A percentile compares a stretch with the other conserved stretches of the same genome.
These are phyloP conservation scores for Daldinia caldariorum DNA, from an alignment of 495 filamentous ascomycete genomes.

Conservation along the genomic window DNA sequence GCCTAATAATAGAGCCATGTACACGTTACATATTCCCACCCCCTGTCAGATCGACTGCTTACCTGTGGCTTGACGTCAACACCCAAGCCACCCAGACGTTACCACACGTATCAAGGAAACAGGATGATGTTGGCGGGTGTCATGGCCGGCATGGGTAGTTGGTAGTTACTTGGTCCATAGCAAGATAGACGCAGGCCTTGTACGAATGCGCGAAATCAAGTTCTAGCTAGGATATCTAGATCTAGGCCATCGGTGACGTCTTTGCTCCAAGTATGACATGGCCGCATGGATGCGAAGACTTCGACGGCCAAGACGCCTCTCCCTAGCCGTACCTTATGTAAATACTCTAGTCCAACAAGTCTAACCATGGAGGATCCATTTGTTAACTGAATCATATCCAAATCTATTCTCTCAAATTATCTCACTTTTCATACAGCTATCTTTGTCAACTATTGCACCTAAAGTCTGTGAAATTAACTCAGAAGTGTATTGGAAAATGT, in stretches of 20 bases:
- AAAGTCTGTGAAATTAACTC: not conserved
- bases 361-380: not conserved
- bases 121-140: conserved; percentile 1
- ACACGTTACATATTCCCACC: conserved; percentile 18
- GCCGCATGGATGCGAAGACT: not conserved
- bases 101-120: conserved; percentile 14
- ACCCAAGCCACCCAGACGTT: conserved; percentile 29
- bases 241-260: conserved; percentile 34
- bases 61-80: conserved; percentile 39
- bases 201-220: conserved; percentile 31
- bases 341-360: conserved; percentile 1
- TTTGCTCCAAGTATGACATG: conserved; percentile 23
- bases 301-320: not conserved
- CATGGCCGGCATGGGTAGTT: not conserved
- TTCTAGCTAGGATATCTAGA: conserved; percentile 17
- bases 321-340: conserved; percentile 24
- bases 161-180: not conserved
- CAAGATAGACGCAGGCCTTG: conserved; percentile 13
- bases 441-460: not conserved
- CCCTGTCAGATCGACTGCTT: conserved; percentile 29
- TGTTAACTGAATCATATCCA: not conserved
- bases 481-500: conserved; percentile 34
- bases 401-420: not conserved
- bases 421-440: not conserved
- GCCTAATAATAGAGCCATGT: conserved; percentile 31